Evolutionary conservation across 2,329 filamentous ascomycete species (phyloP).

Genomic region (Didymella sp.): DNA sequence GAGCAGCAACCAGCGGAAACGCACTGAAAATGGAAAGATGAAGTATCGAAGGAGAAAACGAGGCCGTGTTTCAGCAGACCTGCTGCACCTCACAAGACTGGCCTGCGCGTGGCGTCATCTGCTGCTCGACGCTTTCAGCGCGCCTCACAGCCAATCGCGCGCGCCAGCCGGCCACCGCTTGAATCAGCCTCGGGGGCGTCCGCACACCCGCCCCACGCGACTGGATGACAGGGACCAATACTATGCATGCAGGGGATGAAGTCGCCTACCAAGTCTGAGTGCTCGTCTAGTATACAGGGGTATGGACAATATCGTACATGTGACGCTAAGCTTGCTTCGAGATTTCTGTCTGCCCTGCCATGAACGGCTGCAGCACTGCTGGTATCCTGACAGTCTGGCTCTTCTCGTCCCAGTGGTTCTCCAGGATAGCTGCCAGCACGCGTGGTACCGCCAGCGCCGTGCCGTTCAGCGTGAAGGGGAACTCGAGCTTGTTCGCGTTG

Average conservation of each 20-base stretch:
- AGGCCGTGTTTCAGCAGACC: conserved; percentile 43
- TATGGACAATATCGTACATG: not conserved
- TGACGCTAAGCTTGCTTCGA: conserved; percentile 30
- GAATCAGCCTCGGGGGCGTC: conserved; percentile 38
- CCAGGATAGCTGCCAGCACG: conserved; percentile 85
- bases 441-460: conserved; percentile 91
- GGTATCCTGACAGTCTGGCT: conserved; percentile 74
- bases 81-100: conserved; percentile 32
- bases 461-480: conserved; percentile 91
- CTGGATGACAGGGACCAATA: conserved; percentile 22
- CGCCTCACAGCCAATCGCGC: conserved; percentile 35
- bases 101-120: conserved; percentile 43
- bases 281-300: not conserved
- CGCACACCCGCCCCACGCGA: conserved; percentile 26
- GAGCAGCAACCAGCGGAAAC: conserved; percentile 14
- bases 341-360: conserved; percentile 64
- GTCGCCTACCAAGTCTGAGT: too few relatives aligned
- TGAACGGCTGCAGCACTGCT: conserved; percentile 79
- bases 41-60: too few relatives aligned
- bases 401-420: conserved; percentile 85
- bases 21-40: conserved; percentile 20
- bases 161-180: conserved; percentile 37
- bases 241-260: not conserved
- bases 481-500: conserved; percentile 63
- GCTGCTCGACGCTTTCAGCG: conserved; percentile 33